phyloP scores from a whole-genome alignment of 495 filamentous ascomycete genomes.

The Bacidia gigantensis region DNA sequence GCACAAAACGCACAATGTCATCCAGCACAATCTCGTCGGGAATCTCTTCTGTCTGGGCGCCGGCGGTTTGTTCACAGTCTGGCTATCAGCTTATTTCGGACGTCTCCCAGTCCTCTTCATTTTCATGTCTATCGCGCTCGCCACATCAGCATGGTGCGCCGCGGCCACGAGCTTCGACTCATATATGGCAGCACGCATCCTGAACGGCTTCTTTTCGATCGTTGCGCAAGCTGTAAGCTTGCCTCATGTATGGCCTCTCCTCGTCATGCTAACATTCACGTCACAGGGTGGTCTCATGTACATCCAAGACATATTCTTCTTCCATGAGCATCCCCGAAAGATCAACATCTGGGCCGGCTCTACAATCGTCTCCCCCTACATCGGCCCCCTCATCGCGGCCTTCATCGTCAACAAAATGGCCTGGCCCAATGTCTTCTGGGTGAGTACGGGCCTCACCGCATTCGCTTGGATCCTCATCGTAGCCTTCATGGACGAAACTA shows the following conservation, averaged over 20 bases:
- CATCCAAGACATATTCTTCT: conserved; percentile 54
- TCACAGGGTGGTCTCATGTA: conserved; percentile 44
- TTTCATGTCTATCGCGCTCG: conserved; percentile 35
- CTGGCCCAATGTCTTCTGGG: conserved; percentile 42
- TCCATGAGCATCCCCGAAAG: conserved; percentile 48
- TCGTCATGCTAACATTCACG: not conserved
- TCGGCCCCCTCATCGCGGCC: conserved; percentile 45
- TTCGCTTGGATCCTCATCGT: conserved; percentile 34
- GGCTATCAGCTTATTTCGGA: conserved; percentile 43
- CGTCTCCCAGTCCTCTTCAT: conserved; percentile 47
- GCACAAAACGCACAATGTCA: conserved; percentile 28
- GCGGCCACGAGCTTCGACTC: conserved; percentile 37
- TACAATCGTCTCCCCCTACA: conserved; percentile 42
- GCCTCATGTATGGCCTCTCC: not conserved
- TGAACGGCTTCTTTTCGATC: conserved; percentile 51
- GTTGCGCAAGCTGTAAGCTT: conserved; percentile 32
- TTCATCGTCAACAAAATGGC: conserved; percentile 38
- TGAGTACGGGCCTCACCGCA: conserved; percentile 37
- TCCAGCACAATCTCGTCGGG: conserved; percentile 42
- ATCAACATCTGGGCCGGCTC: conserved; percentile 47
- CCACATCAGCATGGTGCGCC: conserved; percentile 40
- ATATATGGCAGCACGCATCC: conserved; percentile 44
- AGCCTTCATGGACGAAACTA: conserved; percentile 44
- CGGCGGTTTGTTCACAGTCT: conserved; percentile 42
- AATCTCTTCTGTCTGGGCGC: conserved; percentile 46